Base-by-base conservation (phyloP, 75 land plant genomes). In the Selaginella tamariscina region DNA sequence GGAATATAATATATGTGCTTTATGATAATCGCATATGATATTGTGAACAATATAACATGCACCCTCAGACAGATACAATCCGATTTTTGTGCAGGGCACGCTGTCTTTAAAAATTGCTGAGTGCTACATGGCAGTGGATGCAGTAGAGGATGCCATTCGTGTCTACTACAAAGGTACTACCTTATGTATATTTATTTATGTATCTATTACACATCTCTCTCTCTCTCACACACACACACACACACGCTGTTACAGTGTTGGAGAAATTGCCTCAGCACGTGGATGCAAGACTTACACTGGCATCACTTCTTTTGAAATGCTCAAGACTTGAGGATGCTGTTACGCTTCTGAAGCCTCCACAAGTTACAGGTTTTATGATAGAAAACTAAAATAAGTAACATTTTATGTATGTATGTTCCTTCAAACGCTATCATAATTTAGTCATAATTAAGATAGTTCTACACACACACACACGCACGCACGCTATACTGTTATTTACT, bases 61-160 rank as follows among this genome's bases (percentile, higher is more conserved):
- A n/a, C n/a, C n/a, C n/a, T n/a, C n/a, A n/a, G n/a, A n/a, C n/a
- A n/a, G n/a, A n/a, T n/a, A n/a, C n/a, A n/a, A n/a, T n/a, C n/a
- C n/a, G n/a, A 49, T 20, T 49, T 11, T 49, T 20, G 11, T 69
- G 5, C 78, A 88, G 91, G 88, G 70, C 0, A 1, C 22, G 64
- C 21, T 91, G 24, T 68, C 78, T 72, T 56, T 81, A 24, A 91
- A 86, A 68, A 63, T 91, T 79, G 85, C 94, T 55, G 71, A 82
- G 32, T 91, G 97, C 59, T 77, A 84, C 68, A 21, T 67, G 63
- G 71, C 76, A 20, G 23, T 82, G 54, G 72, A 79, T 54, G 83
- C 75, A 56, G 70, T 71, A 64, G 68, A 33, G 28, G 76, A 77
- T 66, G 97, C 93, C 24, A 79, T 84, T 69, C 27, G 65, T 0